Evolutionary conservation across 2,329 filamentous ascomycete species (phyloP).

Genomic region (Cercospora sojina): DNA sequence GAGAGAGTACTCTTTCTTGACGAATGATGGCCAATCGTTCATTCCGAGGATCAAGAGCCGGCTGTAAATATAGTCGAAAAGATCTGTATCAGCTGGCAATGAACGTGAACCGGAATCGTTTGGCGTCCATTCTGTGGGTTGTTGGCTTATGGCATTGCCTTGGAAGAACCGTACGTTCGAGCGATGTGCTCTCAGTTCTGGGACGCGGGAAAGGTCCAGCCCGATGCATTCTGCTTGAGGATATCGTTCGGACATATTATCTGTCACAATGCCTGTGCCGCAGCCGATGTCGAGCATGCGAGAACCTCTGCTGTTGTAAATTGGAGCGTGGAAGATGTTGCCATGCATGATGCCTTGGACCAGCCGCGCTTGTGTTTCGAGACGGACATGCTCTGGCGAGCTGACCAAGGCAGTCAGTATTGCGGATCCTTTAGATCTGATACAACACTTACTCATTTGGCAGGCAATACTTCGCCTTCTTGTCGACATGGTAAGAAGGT

Average conservation of each 20-base stretch:
- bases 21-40: constrained; percentile 26
- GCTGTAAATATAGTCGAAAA: constrained; percentile 28
- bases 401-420: background rate
- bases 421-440: background rate
- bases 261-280: constrained; percentile 37
- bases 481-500: constrained; percentile 10
- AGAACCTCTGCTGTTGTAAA: background rate
- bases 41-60: constrained; percentile 27
- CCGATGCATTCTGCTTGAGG: constrained; percentile 37
- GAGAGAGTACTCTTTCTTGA: constrained; percentile 18
- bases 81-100: background rate
- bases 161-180: constrained; percentile 17
- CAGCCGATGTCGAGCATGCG: constrained; percentile 17
- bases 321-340: constrained; percentile 21
- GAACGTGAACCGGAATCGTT: background rate
- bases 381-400: constrained; percentile 23
- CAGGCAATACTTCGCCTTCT: constrained; percentile 8
- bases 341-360: constrained; percentile 25
- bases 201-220: constrained; percentile 36
- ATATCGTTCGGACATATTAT: constrained; percentile 18
- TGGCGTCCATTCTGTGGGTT: constrained; percentile 12
- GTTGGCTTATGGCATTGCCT: constrained; percentile 16
- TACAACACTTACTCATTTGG: constrained; percentile 5
- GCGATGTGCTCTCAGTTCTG: constrained; percentile 3
- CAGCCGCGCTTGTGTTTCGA: constrained; percentile 27